These are phyloP conservation scores for Mucor indicus DNA, from an alignment of 371 early-diverging fungal species.

Conservation along the genomic window DNA sequence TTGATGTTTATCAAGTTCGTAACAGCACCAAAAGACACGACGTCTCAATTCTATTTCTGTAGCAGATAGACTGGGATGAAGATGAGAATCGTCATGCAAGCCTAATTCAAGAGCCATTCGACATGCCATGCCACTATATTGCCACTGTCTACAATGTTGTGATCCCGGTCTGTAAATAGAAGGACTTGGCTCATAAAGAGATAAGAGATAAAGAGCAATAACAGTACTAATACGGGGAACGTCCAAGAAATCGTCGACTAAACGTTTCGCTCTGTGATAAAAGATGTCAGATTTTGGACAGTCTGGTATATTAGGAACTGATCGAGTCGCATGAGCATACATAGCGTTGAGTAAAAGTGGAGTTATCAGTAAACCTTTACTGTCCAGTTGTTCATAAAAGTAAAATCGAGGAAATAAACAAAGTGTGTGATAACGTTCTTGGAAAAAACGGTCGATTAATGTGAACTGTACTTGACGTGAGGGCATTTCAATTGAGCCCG, in stretches of 20 bases:
- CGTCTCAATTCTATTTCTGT: slow-evolving; percentile 17
- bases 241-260: slow-evolving; percentile 27
- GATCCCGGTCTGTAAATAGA: slow-evolving; percentile 12
- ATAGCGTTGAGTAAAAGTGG: slow-evolving; percentile 25
- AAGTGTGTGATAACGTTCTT: slow-evolving; percentile 13
- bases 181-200: slow-evolving; percentile 21
- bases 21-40: slow-evolving; percentile 30
- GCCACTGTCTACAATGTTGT: slow-evolving; percentile 21
- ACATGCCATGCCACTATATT: slow-evolving; percentile 31
- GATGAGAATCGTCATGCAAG: slow-evolving; percentile 15
- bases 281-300: slow-evolving; percentile 19
- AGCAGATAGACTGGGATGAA: slow-evolving; percentile 1
- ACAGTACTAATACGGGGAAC: slow-evolving; percentile 27
- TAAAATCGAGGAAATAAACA: slow-evolving; percentile 10
- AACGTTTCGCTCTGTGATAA: slow-evolving; percentile 15
- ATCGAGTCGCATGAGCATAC: slow-evolving; percentile 23
- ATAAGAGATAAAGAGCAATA: slow-evolving; percentile 16
- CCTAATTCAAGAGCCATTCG: slow-evolving; percentile 33
- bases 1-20: slow-evolving; percentile 31
- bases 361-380: slow-evolving; percentile 18
- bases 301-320: background rate
- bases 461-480: slow-evolving; percentile 26
- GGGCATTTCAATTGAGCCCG: slow-evolving; percentile 34
- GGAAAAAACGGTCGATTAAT: slow-evolving; percentile 29
- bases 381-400: slow-evolving; percentile 19